Conservation (phyloP, 2,329 filamentous ascomycete genomes). For the Phialemoniopsis sp. region DNA sequence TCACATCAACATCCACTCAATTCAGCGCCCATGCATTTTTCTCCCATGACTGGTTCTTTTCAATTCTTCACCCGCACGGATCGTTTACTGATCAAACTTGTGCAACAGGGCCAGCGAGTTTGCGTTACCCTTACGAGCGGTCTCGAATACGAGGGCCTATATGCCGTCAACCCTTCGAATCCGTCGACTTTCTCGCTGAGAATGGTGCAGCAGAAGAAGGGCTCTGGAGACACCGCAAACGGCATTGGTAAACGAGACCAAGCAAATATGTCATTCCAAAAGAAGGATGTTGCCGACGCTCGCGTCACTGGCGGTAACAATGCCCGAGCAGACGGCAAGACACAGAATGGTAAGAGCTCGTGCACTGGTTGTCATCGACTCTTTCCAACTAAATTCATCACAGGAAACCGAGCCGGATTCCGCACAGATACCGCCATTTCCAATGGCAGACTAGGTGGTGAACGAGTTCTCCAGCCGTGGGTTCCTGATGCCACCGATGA, state of each 20-base stretch:
- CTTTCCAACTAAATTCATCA: not conserved
- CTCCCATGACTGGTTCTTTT: conserved; percentile 1
- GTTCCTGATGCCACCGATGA: conserved; percentile 62
- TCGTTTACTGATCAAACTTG: conserved; percentile 9
- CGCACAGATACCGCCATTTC: conserved; percentile 89
- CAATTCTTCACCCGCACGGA: not conserved
- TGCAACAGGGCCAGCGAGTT: conserved; percentile 21
- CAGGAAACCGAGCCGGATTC: conserved; percentile 67
- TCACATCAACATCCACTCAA: conserved; percentile 7
- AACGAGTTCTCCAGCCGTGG: conserved; percentile 80
- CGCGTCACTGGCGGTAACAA: conserved; percentile 16
- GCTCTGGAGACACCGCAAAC: conserved; percentile 20
- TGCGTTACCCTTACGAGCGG: conserved; percentile 19
- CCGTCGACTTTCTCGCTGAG: conserved; percentile 19
- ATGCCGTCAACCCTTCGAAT: conserved; percentile 17
- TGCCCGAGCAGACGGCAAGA: conserved; percentile 28
- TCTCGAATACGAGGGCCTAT: conserved; percentile 24
- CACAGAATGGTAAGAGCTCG: conserved; percentile 29
- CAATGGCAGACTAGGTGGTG: conserved; percentile 61
- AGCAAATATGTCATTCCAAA: conserved; percentile 23
- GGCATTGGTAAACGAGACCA: conserved; percentile 21
- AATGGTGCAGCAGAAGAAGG: conserved; percentile 28
- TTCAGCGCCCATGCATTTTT: conserved; percentile 2
- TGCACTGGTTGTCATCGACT: not conserved
- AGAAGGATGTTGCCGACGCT: conserved; percentile 23